These are phyloP conservation scores for Phlegmacium glaucopus DNA, from an alignment of 768 basidiomycete genomes.

Conservation along the genomic window DNA sequence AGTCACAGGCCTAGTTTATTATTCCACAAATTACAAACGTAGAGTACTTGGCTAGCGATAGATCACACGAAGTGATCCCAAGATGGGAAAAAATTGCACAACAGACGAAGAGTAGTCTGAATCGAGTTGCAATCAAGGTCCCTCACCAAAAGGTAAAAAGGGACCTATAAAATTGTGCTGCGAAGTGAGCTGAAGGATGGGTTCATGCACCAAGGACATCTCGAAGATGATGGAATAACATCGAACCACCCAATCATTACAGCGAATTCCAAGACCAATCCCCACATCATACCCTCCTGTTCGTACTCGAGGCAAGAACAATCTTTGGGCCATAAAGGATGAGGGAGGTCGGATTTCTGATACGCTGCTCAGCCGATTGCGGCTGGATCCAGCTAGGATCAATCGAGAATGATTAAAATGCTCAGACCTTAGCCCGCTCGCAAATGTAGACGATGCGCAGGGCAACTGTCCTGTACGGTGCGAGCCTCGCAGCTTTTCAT, in stretches of 20 bases:
- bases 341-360: slow-evolving; percentile 53
- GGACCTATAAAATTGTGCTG: slow-evolving; percentile 37
- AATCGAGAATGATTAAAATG: slow-evolving; percentile 59
- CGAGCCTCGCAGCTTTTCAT: slow-evolving; percentile 70
- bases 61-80: slow-evolving; percentile 13
- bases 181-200: slow-evolving; percentile 68
- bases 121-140: slow-evolving; percentile 43
- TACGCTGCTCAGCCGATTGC: slow-evolving; percentile 58
- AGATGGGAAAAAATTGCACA: slow-evolving; percentile 27
- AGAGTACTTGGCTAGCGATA: background rate
- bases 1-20: no score
- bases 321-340: slow-evolving; percentile 35
- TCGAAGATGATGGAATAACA: slow-evolving; percentile 6
- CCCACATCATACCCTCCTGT: slow-evolving; percentile 32
- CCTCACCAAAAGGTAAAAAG: slow-evolving; percentile 6
- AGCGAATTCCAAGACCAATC: slow-evolving; percentile 50
- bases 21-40: no score
- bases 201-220: slow-evolving; percentile 7
- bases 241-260: slow-evolving; percentile 48
- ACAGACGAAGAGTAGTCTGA: slow-evolving; percentile 72
- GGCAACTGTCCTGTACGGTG: slow-evolving; percentile 41
- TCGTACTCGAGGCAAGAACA: slow-evolving; percentile 23
- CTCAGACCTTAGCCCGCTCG: slow-evolving; percentile 88
- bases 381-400: slow-evolving; percentile 60
- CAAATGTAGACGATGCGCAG: slow-evolving; percentile 29